Conservation (phyloP, 352 stramenopile genomes). For the Salisapilia sapeloensis region DNA sequence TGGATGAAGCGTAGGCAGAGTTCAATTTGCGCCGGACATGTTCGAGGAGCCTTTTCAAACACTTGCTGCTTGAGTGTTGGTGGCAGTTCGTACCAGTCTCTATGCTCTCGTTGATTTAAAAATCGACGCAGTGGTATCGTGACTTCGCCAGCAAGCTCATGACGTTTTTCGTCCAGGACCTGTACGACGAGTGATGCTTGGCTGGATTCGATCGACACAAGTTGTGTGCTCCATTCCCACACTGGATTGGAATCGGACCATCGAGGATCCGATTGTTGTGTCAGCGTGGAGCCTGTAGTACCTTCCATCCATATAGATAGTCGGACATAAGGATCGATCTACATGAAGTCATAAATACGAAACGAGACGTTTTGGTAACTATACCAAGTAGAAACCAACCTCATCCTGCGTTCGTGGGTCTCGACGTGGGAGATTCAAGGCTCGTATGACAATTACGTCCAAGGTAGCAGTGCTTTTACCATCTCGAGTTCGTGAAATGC, state of each 20-base stretch:
- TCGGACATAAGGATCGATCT: constrained; percentile 43
- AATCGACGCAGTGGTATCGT: constrained; percentile 22
- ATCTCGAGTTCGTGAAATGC: constrained; percentile 7
- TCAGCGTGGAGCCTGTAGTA: neutral
- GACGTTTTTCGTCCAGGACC: constrained; percentile 23
- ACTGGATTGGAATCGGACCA: constrained; percentile 22
- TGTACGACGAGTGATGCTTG: constrained; percentile 25
- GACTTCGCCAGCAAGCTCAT: constrained; percentile 29
- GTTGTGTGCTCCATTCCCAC: constrained; percentile 16
- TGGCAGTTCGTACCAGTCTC: constrained; percentile 30
- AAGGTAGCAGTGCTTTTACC: constrained; percentile 18
- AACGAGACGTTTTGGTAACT: neutral
- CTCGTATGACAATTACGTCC: constrained; percentile 19
- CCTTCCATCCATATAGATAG: constrained; percentile 11
- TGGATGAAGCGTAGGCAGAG: constrained; percentile 22
- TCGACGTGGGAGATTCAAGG: constrained; percentile 24
- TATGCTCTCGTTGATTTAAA: constrained; percentile 40
- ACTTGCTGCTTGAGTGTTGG: constrained; percentile 43
- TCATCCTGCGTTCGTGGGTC: constrained; percentile 19
- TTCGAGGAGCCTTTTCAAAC: constrained; percentile 17
- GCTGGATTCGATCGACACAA: constrained; percentile 16
- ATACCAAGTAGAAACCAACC: constrained; percentile 7
- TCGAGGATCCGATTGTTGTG: constrained; percentile 13
- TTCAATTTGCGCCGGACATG: constrained; percentile 16
- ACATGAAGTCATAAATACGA: neutral